Percentiles rank a stretch among this genome's conserved stretches.
These are phyloP conservation scores for Scolecobasidium constrictum DNA, from an alignment of 2,329 filamentous ascomycete genomes.

Conservation along the genomic window DNA sequence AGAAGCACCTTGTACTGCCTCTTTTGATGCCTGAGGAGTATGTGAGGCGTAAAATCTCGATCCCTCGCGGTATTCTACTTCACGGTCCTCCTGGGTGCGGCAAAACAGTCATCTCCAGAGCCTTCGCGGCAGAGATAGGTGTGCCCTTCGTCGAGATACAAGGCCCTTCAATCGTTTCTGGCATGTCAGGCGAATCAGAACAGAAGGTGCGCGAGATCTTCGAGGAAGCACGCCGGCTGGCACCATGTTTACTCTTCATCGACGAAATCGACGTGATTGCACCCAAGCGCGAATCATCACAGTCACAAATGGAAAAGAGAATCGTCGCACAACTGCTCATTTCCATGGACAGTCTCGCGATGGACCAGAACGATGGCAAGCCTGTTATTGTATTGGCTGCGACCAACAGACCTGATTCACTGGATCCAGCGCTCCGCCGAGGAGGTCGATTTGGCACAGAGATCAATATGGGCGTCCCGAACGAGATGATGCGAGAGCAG, in stretches of 20 bases:
- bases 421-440: slow-evolving; percentile 67
- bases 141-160: slow-evolving; percentile 75
- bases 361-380: slow-evolving; percentile 61
- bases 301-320: slow-evolving; percentile 81
- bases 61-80: slow-evolving; percentile 63
- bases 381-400: slow-evolving; percentile 85
- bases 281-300: slow-evolving; percentile 70
- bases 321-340: slow-evolving; percentile 74
- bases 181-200: slow-evolving; percentile 83
- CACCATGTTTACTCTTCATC: slow-evolving; percentile 84
- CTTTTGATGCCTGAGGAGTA: slow-evolving; percentile 59
- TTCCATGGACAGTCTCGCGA: slow-evolving; percentile 70
- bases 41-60: slow-evolving; percentile 50
- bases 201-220: slow-evolving; percentile 78
- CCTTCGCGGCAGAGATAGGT: slow-evolving; percentile 63
- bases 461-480: slow-evolving; percentile 80
- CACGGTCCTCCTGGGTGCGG: slow-evolving; percentile 80
- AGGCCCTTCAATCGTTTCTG: slow-evolving; percentile 69
- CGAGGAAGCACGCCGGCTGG: slow-evolving; percentile 74
- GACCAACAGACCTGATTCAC: slow-evolving; percentile 75
- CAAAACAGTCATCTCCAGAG: slow-evolving; percentile 75
- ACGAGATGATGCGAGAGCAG: slow-evolving; percentile 61
- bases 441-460: slow-evolving; percentile 72
- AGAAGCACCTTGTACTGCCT: slow-evolving; percentile 62
- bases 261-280: slow-evolving; percentile 89